Evolutionary conservation across 148 eudicot species (phyloP).

Genomic region (Rhododendron kiyosumense): DNA sequence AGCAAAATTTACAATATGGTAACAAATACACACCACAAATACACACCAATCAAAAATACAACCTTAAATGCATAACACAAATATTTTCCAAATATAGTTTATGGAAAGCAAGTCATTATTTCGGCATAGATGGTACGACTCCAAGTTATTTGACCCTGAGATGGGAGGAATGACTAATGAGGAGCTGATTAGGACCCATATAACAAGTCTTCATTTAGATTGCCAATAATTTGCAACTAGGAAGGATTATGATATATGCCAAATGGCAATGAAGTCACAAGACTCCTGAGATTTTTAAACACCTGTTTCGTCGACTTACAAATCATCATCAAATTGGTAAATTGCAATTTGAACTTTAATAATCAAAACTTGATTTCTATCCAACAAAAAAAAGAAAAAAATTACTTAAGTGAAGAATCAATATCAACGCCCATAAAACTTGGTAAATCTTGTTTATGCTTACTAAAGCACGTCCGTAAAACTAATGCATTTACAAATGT

Average conservation of each 20-base stretch:
- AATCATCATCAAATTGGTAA: background rate
- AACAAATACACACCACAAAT: background rate
- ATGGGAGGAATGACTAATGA: background rate
- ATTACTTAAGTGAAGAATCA: background rate
- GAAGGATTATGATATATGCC: background rate
- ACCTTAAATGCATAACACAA: background rate
- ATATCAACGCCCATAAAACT: background rate
- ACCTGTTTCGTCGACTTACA: background rate
- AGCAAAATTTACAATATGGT: background rate
- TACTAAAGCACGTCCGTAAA: background rate
- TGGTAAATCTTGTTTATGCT: background rate
- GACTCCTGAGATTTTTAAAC: background rate
- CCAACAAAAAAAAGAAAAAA: background rate
- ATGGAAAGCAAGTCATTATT: background rate
- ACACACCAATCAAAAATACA: background rate
- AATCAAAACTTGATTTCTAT: background rate
- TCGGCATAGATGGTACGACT: background rate
- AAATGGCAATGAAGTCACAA: background rate
- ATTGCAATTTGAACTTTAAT: background rate
- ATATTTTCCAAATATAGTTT: background rate
- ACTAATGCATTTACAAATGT: slow-evolving; percentile 7
- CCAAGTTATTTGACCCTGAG: background rate
- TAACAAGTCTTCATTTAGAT: background rate
- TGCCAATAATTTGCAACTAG: background rate
- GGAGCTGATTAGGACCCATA: slow-evolving; percentile 1